phyloP scores from a whole-genome alignment of 768 basidiomycete genomes.

The Trametes punicea region DNA sequence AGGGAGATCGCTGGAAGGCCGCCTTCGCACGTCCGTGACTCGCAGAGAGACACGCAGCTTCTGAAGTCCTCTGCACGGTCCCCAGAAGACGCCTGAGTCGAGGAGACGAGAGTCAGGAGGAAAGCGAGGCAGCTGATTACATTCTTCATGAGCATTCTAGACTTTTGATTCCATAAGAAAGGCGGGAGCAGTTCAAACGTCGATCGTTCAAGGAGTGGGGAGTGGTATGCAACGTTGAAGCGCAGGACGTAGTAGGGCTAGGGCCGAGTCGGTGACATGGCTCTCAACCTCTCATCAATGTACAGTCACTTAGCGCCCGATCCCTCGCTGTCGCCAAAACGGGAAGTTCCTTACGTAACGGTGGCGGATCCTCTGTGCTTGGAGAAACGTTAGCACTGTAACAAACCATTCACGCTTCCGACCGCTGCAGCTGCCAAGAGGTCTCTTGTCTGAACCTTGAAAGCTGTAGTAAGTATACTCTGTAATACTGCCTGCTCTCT shows the following conservation, averaged over 20 bases:
- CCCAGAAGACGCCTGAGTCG: slow-evolving; percentile 35
- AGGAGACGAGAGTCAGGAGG: neutral
- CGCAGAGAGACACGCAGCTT: slow-evolving; percentile 36
- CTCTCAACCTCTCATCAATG: too few relatives aligned
- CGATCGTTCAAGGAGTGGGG: too few relatives aligned
- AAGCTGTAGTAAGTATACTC: too few relatives aligned
- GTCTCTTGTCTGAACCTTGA: too few relatives aligned
- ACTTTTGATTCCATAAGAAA: neutral
- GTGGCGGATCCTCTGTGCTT: slow-evolving; percentile 19
- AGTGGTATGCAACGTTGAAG: too few relatives aligned
- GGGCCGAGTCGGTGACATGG: neutral
- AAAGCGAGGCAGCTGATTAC: neutral
- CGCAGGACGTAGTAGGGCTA: too few relatives aligned
- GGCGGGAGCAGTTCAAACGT: neutral
- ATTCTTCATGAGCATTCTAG: neutral
- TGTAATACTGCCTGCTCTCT: too few relatives aligned
- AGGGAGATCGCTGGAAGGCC: slow-evolving; percentile 24
- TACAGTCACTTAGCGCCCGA: neutral
- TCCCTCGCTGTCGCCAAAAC: neutral
- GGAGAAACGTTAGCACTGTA: neutral
- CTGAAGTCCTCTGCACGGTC: slow-evolving; percentile 33
- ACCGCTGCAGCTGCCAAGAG: neutral
- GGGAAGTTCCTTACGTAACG: slow-evolving; percentile 12
- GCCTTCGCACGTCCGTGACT: slow-evolving; percentile 27
- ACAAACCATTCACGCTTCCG: neutral